Base-by-base conservation (phyloP, 495 filamentous ascomycete species). In the Apodospora peruviana region DNA sequence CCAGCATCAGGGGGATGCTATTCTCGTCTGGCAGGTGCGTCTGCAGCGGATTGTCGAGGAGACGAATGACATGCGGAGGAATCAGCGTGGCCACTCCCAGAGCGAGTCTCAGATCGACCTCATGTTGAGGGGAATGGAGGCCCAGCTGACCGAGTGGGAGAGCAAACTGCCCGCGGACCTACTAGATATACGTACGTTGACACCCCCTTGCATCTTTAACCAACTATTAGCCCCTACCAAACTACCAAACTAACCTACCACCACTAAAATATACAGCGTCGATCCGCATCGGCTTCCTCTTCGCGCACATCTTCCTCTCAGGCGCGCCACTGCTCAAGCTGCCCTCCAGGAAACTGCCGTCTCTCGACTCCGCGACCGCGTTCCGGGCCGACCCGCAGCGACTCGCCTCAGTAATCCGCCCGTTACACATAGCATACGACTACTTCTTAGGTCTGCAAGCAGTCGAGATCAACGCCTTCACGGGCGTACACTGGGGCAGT, bases 1-100 rank as follows among this genome's bases (percentile, higher is more conserved):
- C 55, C 35, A 56, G 4, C 27, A 53, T 0, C 51, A 56, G 16
- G 59, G 60, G 7, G 72, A 76, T 47, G 52, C 57, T 12, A 48
- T 64, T n/a, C 68, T 76, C 3, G 59, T 56, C 21, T 71, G 67
- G 65, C 60, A 71, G 9, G 64, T 69, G 7, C 69, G 70, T 8
- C 42, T 72, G 2, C 60, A 72, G 29, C 62, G 66, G 7, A 58
- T 70, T 23, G 38, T 63, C 10, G 67, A 68, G 25, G 65, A 71
- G 45, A 63, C 70, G 29, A 54, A 57, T 41, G 62, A 62, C 2
- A 44, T 67, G 9, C 61, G 60, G 14, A 57, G 58, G 22, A 53
- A 45, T 9, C 50, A 56, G 9, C 45, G 52, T 8, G 40, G 46
- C 14, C 49, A 44, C 32, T 42, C 46, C 22, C 59, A 66, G 47